Percentiles rank a stretch among this genome's conserved stretches.
Evolutionary conservation across 768 basidiomycete genomes (phyloP).

Genomic region (Rhizopogon vesiculosus): DNA sequence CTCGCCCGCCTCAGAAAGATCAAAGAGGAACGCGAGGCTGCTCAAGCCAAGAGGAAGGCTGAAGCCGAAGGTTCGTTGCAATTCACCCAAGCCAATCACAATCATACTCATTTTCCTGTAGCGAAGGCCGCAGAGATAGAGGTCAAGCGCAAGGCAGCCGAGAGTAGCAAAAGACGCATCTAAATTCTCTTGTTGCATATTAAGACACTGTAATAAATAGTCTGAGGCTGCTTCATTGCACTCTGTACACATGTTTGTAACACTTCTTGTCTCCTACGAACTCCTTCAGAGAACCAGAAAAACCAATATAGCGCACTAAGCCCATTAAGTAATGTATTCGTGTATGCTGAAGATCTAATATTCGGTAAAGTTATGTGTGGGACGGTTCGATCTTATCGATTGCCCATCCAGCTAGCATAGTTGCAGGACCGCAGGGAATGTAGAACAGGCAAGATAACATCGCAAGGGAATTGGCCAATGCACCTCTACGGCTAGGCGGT

Average conservation of each 20-base stretch:
- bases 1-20: conserved; percentile 84
- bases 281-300: too few species aligned
- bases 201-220: not conserved
- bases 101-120: conserved; percentile 19
- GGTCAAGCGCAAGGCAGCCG: conserved; percentile 48
- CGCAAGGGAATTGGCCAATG: not conserved
- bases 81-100: not conserved
- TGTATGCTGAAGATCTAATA: too few species aligned
- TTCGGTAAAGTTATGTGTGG: not conserved
- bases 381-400: not conserved
- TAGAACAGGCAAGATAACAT: not conserved
- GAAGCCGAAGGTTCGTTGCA: conserved; percentile 70
- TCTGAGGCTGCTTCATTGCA: not conserved
- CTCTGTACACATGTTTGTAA: not conserved
- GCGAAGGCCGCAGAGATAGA: conserved; percentile 64
- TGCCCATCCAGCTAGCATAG: not conserved
- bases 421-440: not conserved
- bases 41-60: conserved; percentile 82
- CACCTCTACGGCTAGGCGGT: not conserved
- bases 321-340: too few species aligned
- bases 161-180: conserved; percentile 18
- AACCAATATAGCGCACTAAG: too few species aligned
- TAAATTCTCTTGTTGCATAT: conserved; percentile 19
- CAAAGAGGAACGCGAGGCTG: conserved; percentile 81
- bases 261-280: not conserved